These are phyloP conservation scores for Leucocoprinus birnbaumii DNA, from an alignment of 768 basidiomycete species.

Conservation along the genomic window DNA sequence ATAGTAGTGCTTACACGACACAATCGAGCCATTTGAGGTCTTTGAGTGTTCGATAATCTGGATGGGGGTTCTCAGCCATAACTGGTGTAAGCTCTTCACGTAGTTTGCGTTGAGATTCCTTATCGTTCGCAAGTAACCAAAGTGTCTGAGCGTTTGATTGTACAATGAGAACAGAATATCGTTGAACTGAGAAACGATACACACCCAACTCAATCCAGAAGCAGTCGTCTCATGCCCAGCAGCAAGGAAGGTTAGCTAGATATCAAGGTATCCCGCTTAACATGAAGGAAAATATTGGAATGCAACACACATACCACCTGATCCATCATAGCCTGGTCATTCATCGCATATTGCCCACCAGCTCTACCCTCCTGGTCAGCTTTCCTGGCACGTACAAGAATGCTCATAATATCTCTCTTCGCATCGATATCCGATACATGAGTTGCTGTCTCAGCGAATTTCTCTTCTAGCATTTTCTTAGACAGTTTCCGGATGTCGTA, in stretches of 20 bases:
- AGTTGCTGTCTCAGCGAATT: slow-evolving; percentile 22
- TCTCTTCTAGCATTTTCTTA: slow-evolving; percentile 28
- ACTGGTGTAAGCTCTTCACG: slow-evolving; percentile 50
- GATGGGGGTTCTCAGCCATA: slow-evolving; percentile 26
- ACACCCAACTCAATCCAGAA: slow-evolving; percentile 46
- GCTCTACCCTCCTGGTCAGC: slow-evolving; percentile 22
- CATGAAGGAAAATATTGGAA: background rate
- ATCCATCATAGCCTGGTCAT: slow-evolving; percentile 35
- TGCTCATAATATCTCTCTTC: slow-evolving; percentile 39
- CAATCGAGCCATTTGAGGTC: slow-evolving; percentile 38
- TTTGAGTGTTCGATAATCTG: slow-evolving; percentile 37
- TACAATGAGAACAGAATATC: too few relatives aligned
- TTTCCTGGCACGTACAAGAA: slow-evolving; percentile 34
- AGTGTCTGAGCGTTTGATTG: slow-evolving; percentile 37
- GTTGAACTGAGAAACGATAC: background rate
- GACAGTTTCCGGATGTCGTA: slow-evolving; percentile 32
- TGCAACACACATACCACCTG: slow-evolving; percentile 27
- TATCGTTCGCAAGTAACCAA: slow-evolving; percentile 52
- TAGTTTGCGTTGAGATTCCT: slow-evolving; percentile 44
- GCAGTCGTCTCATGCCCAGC: slow-evolving; percentile 48
- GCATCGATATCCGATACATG: slow-evolving; percentile 24
- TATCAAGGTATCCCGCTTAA: too few relatives aligned
- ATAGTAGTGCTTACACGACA: slow-evolving; percentile 28
- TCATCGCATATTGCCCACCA: slow-evolving; percentile 27
- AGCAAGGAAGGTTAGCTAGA: slow-evolving; percentile 44